phyloP scores from a whole-genome alignment of 352 stramenopile species.

The Phytophthora syringae region DNA sequence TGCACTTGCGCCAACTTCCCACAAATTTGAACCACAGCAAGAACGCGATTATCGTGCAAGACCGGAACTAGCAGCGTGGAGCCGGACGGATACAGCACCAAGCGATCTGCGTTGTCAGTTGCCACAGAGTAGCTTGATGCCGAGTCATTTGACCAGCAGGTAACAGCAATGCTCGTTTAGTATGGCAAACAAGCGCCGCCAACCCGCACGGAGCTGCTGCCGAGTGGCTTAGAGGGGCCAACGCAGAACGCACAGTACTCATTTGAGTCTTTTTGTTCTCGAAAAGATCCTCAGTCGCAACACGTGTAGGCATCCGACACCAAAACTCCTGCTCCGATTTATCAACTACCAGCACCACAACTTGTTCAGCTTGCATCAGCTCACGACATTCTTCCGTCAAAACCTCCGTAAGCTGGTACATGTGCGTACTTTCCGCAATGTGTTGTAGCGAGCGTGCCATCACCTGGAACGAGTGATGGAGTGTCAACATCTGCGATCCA shows the following conservation, averaged over 20 bases:
- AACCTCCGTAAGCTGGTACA: conserved; percentile 66
- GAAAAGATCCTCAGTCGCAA: neutral
- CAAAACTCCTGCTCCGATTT: conserved; percentile 81
- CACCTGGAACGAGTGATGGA: conserved; percentile 69
- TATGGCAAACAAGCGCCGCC: conserved; percentile 74
- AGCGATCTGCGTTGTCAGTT: conserved; percentile 65
- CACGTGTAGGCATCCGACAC: conserved; percentile 56
- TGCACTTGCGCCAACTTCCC: conserved; percentile 66
- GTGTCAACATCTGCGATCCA: conserved; percentile 56
- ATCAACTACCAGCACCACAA: conserved; percentile 73
- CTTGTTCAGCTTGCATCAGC: conserved; percentile 65
- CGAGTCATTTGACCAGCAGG: conserved; percentile 50
- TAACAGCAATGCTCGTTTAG: conserved; percentile 64
- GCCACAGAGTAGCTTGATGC: conserved; percentile 62
- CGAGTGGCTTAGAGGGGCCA: conserved; percentile 36
- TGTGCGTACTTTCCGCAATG: conserved; percentile 55
- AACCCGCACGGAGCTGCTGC: conserved; percentile 48
- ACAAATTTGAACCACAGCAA: conserved; percentile 69
- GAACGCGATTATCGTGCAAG: conserved; percentile 36
- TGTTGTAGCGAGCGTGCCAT: conserved; percentile 62
- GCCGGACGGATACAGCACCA: conserved; percentile 59
- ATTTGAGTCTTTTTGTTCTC: conserved; percentile 31
- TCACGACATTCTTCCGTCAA: conserved; percentile 55
- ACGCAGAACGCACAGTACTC: conserved; percentile 50
- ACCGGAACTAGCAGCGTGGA: conserved; percentile 71